phyloP scores from a whole-genome alignment of 1,284 basidiomycete species.

The Peniophora sp. region DNA sequence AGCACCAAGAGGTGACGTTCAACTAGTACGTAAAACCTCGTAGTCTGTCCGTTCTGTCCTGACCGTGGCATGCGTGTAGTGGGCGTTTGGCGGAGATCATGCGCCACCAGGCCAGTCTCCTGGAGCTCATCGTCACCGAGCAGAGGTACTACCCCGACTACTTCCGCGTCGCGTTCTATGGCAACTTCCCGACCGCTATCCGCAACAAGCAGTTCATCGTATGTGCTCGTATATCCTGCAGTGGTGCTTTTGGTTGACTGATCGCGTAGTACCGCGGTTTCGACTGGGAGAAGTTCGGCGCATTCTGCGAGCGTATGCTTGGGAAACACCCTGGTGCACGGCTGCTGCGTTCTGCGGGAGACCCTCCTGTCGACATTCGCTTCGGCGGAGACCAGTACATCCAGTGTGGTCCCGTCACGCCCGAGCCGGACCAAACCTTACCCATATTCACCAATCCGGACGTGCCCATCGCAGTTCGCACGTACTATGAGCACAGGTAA shows the following conservation, averaged over 20 bases:
- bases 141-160: constrained; percentile 86
- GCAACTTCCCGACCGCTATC: constrained; percentile 81
- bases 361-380: constrained; percentile 76
- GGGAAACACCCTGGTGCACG: constrained; percentile 88
- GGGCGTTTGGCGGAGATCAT: constrained; percentile 79
- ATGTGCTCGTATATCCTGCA: constrained; percentile 4
- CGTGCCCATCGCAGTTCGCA: constrained; percentile 72
- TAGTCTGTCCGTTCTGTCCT: neutral
- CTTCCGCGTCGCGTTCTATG: constrained; percentile 90
- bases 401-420: constrained; percentile 80
- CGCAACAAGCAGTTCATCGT: constrained; percentile 85
- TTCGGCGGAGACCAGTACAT: constrained; percentile 81
- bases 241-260: neutral
- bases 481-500: constrained; percentile 84
- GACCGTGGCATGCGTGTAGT: constrained; percentile 30
- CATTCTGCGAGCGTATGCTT: constrained; percentile 88
- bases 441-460: constrained; percentile 84
- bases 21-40: constrained; percentile 62
- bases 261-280: constrained; percentile 75
- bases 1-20: constrained; percentile 83
- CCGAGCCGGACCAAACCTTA: constrained; percentile 75
- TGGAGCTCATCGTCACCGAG: constrained; percentile 78
- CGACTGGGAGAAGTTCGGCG: constrained; percentile 84
- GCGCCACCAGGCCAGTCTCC: constrained; percentile 73
- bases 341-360: constrained; percentile 67